Evolutionary conservation across 192 early-diverging fungal genomes (phyloP).

Genomic region (Linnemannia schmuckeri): DNA sequence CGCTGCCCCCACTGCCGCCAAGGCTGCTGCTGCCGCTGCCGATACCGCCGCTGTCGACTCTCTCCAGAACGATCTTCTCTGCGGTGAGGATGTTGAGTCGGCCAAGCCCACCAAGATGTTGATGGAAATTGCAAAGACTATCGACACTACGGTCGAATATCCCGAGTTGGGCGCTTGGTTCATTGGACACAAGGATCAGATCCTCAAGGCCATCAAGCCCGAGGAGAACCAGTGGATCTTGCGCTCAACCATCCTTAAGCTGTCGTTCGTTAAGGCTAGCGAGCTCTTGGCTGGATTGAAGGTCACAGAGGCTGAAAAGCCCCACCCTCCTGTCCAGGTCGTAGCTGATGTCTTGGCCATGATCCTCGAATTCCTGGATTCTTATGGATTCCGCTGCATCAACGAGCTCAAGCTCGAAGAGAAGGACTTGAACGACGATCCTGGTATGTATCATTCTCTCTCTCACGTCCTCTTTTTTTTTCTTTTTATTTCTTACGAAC

Average conservation of each 20-base stretch:
- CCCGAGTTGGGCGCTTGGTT: slow-evolving; percentile 37
- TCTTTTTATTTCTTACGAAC: neutral
- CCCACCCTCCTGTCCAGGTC: slow-evolving; percentile 48
- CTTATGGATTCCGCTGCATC: slow-evolving; percentile 54
- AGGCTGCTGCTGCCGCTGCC: slow-evolving; percentile 30
- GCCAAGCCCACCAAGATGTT: slow-evolving; percentile 56
- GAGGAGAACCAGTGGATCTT: slow-evolving; percentile 46
- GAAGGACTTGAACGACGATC: slow-evolving; percentile 50
- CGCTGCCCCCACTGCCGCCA: slow-evolving; percentile 26
- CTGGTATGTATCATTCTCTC: slow-evolving; percentile 24
- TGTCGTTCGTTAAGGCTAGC: slow-evolving; percentile 42
- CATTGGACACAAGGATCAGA: slow-evolving; percentile 33
- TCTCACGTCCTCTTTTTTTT: neutral
- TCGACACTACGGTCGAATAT: slow-evolving; percentile 44
- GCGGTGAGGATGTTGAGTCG: slow-evolving; percentile 54
- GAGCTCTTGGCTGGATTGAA: slow-evolving; percentile 33
- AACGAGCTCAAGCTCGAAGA: slow-evolving; percentile 54
- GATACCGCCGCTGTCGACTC: slow-evolving; percentile 52
- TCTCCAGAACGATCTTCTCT: slow-evolving; percentile 50
- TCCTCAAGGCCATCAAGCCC: slow-evolving; percentile 44
- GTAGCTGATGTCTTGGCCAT: slow-evolving; percentile 50
- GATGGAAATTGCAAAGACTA: slow-evolving; percentile 49
- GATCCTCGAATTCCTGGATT: slow-evolving; percentile 51
- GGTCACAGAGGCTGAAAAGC: slow-evolving; percentile 22
- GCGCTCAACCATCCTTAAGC: slow-evolving; percentile 42